phyloP scores from a whole-genome alignment of 2,329 filamentous ascomycete species.

The Hymenoscyphus fructigenus region DNA sequence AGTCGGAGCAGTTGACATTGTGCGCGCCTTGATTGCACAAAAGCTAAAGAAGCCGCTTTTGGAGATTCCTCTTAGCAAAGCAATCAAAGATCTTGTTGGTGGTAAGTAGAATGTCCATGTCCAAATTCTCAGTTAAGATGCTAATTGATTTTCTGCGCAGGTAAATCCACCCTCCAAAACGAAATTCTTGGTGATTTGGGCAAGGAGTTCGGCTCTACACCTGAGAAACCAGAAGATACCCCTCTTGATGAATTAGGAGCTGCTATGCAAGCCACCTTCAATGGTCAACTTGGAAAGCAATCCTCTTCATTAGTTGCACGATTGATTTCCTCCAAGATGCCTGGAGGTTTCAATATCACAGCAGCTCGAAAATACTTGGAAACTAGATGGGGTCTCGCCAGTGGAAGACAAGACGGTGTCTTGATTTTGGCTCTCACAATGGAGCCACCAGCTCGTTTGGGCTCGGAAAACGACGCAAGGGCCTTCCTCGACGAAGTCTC shows the following conservation, averaged over 20 bases:
- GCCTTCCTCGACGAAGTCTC: conserved; percentile 83
- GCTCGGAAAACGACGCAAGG: conserved; percentile 88
- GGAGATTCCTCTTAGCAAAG: conserved; percentile 91
- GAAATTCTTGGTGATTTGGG: conserved; percentile 96
- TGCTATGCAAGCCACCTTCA: conserved; percentile 97
- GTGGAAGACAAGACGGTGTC: conserved; percentile 87
- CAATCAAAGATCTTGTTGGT: conserved; percentile 97
- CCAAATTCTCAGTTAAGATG: background rate
- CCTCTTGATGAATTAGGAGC: conserved; percentile 93
- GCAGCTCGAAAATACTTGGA: conserved; percentile 92
- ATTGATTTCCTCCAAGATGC: conserved; percentile 98
- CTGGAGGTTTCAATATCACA: conserved; percentile 98
- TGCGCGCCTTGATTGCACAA: conserved; percentile 87
- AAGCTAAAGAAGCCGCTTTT: conserved; percentile 93
- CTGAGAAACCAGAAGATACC: conserved; percentile 97
- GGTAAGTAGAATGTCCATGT: conserved; percentile 55
- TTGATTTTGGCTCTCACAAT: conserved; percentile 86
- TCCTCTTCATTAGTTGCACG: conserved; percentile 90
- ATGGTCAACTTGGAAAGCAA: conserved; percentile 96
- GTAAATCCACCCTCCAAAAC: conserved; percentile 97
- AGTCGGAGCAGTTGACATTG: conserved; percentile 83
- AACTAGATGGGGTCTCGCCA: conserved; percentile 83
- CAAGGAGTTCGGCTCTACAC: conserved; percentile 97
- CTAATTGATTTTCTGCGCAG: conserved; percentile 45
- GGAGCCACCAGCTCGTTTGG: conserved; percentile 86